These are phyloP conservation scores for Triglochin maritima DNA, from an alignment of 106 monocot species.

Conservation along the genomic window DNA sequence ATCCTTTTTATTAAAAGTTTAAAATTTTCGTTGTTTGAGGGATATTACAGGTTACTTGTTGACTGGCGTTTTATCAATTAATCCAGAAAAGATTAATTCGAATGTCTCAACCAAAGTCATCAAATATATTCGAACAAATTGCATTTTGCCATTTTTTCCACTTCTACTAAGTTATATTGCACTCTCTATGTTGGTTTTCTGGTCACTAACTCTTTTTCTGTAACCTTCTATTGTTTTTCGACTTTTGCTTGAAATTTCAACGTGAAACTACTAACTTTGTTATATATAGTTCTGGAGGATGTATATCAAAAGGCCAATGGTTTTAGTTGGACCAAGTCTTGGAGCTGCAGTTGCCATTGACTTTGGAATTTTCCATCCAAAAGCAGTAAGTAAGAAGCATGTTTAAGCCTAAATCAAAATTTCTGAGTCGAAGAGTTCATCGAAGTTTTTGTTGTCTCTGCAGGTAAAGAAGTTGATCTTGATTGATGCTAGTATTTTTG, in stretches of 20 bases:
- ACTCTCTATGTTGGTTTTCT: no score
- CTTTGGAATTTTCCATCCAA: constrained; percentile 63
- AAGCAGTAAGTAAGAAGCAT: constrained; percentile 35
- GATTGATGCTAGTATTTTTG: constrained; percentile 76
- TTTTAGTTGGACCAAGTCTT: constrained; percentile 86
- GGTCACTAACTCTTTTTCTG: not conserved
- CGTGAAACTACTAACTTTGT: not conserved
- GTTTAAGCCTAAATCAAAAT: not conserved
- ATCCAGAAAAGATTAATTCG: no score
- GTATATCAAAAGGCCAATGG: constrained; percentile 68
- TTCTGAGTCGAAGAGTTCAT: not conserved
- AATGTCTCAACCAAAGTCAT: no score
- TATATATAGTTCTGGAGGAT: constrained; percentile 60
- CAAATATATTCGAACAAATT: no score
- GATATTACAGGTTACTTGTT: no score
- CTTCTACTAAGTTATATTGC: no score
- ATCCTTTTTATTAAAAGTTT: no score
- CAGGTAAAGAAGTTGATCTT: constrained; percentile 60
- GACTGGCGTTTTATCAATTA: no score
- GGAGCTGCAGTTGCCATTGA: constrained; percentile 94
- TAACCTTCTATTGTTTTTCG: not conserved
- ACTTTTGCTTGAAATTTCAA: not conserved
- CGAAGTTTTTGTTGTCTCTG: constrained; percentile 8
- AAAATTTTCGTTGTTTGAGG: no score
- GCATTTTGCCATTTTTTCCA: no score